Percentiles rank a stretch among this genome's conserved stretches.
Evolutionary conservation across 1,284 basidiomycete species (phyloP).

Genomic region (Somion occarium): DNA sequence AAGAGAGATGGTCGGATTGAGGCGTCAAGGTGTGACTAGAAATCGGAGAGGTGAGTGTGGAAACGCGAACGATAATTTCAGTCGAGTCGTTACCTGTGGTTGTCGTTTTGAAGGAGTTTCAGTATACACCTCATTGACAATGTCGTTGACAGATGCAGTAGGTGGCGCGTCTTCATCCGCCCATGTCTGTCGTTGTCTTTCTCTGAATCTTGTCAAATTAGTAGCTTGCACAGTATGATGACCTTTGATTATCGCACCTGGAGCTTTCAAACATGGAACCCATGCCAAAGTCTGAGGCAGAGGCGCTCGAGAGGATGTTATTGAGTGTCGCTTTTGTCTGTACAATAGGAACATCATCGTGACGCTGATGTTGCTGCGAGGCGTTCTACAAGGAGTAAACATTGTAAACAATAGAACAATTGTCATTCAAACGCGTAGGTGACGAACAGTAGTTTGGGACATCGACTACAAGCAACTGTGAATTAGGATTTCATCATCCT

Average conservation of each 20-base stretch:
- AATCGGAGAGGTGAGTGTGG: slow-evolving; percentile 17
- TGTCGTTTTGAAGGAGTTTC: slow-evolving; percentile 38
- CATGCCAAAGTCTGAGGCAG: slow-evolving; percentile 66
- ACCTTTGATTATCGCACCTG: slow-evolving; percentile 33
- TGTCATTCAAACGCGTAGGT: no score
- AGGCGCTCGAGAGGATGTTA: slow-evolving; percentile 53
- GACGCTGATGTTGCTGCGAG: slow-evolving; percentile 53
- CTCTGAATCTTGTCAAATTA: slow-evolving; percentile 7
- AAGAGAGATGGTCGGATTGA: slow-evolving; percentile 21
- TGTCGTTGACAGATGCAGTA: slow-evolving; percentile 63
- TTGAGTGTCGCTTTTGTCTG: slow-evolving; percentile 76
- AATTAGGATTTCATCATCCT: no score
- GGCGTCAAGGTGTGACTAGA: slow-evolving; percentile 28
- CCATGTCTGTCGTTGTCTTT: slow-evolving; percentile 52
- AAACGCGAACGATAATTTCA: slow-evolving; percentile 6
- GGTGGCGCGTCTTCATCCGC: slow-evolving; percentile 74
- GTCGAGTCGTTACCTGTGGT: slow-evolving; percentile 42
- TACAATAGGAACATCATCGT: slow-evolving; percentile 65
- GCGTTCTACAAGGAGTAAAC: slow-evolving; percentile 34
- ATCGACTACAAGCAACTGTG: slow-evolving; percentile 44
- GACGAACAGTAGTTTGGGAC: slow-evolving; percentile 50
- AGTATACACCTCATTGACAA: slow-evolving; percentile 51
- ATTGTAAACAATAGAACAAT: not conserved
- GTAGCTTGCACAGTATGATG: not conserved
- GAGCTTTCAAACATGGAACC: slow-evolving; percentile 77